These are phyloP conservation scores for Cyphellophora europaea DNA, from an alignment of 2,329 filamentous ascomycete species.

Conservation along the genomic window DNA sequence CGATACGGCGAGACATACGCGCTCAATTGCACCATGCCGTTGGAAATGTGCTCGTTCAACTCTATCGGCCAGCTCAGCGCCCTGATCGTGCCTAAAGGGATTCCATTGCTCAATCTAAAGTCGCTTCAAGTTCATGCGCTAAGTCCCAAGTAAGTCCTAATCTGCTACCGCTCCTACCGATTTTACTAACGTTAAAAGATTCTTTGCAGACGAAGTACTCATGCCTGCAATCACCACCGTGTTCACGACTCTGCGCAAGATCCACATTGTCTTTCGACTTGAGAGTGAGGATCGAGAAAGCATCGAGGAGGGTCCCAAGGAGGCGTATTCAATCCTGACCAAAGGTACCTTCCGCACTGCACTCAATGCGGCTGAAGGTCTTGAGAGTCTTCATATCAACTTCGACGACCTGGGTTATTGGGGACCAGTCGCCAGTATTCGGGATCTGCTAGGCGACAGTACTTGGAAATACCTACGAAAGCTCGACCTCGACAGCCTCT, in stretches of 20 bases:
- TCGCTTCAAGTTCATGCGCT: background rate
- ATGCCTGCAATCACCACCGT: no score
- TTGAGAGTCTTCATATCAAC: constrained; percentile 15
- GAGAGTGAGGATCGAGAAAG: constrained; percentile 6
- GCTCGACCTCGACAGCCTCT: constrained; percentile 16
- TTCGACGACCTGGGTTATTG: constrained; percentile 16
- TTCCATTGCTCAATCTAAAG: constrained; percentile 1
- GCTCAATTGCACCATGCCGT: constrained; percentile 13
- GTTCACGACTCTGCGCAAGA: no score
- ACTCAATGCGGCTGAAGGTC: constrained; percentile 6
- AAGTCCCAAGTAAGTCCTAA: no score
- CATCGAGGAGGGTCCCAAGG: background rate
- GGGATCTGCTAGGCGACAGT: constrained; percentile 9
- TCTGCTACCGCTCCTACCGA: no score
- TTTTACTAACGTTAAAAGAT: no score
- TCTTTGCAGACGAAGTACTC: no score
- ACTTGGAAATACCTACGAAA: constrained; percentile 11
- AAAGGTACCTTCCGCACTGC: constrained; percentile 11
- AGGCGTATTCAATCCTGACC: constrained; percentile 10
- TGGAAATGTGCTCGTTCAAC: constrained; percentile 11
- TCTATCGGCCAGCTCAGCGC: constrained; percentile 16
- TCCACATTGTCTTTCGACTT: constrained; percentile 12
- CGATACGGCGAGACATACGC: constrained; percentile 15
- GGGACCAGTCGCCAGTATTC: constrained; percentile 6
- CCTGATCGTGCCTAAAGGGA: constrained; percentile 11